Evolutionary conservation across 2,329 filamentous ascomycete genomes (phyloP).

Genomic region (Calonectria hawksworthii): DNA sequence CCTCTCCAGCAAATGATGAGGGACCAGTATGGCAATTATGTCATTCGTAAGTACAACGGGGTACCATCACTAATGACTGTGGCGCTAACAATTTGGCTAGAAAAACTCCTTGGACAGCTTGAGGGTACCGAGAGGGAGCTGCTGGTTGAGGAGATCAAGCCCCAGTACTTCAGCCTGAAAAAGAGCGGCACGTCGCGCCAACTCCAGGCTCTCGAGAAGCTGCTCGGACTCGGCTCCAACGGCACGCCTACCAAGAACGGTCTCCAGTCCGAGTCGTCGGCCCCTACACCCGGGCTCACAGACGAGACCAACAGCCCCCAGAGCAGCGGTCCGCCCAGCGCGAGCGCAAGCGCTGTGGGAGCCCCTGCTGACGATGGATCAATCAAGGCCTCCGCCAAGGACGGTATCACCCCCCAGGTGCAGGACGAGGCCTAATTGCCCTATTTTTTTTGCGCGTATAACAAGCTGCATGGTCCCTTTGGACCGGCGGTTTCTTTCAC

Average conservation of each 20-base stretch:
- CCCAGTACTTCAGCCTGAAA: constrained; percentile 73
- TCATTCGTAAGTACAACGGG: constrained; percentile 81
- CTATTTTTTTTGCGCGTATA: background rate
- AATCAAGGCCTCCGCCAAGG: constrained; percentile 39
- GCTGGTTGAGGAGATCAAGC: constrained; percentile 75
- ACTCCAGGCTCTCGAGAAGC: constrained; percentile 54
- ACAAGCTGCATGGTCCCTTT: background rate
- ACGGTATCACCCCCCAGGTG: constrained; percentile 41
- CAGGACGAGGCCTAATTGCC: constrained; percentile 50
- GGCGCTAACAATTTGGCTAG: constrained; percentile 59
- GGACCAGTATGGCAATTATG: constrained; percentile 96
- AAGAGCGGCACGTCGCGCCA: constrained; percentile 77
- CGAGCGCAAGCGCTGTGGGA: constrained; percentile 68
- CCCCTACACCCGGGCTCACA: constrained; percentile 76
- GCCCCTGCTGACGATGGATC: constrained; percentile 49
- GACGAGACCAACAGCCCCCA: constrained; percentile 79
- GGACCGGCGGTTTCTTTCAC: constrained; percentile 13
- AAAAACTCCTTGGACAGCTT: constrained; percentile 81
- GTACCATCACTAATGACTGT: background rate
- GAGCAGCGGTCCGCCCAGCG: constrained; percentile 75
- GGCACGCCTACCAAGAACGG: constrained; percentile 40
- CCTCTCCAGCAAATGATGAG: constrained; percentile 85
- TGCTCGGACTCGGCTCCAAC: constrained; percentile 45
- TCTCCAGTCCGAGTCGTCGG: constrained; percentile 65
- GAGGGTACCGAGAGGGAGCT: constrained; percentile 70